Conservation (phyloP, 768 basidiomycete species). For the Peribolospora baueri region DNA sequence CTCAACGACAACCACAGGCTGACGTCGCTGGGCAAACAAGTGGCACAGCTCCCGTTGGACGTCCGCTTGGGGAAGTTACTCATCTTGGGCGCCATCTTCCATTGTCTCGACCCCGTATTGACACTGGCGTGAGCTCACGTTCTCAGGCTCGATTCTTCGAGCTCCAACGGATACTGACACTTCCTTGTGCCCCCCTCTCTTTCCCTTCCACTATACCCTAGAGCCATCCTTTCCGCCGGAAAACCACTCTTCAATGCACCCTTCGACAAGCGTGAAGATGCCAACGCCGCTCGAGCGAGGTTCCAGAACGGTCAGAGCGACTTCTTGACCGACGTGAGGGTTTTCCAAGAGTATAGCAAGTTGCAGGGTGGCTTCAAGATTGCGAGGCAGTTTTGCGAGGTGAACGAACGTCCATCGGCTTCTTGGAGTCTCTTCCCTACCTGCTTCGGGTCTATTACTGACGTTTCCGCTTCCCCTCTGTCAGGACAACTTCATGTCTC, state of each 20-base stretch:
- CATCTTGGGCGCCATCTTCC: slow-evolving; percentile 56
- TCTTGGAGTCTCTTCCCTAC: slow-evolving; percentile 19
- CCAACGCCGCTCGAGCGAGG: slow-evolving; percentile 37
- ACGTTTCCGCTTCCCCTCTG: neutral
- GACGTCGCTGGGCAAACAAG: slow-evolving; percentile 60
- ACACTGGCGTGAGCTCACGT: neutral
- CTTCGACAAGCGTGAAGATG: slow-evolving; percentile 60
- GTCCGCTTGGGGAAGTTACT: slow-evolving; percentile 77
- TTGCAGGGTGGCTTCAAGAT: too few species aligned
- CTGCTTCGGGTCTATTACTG: neutral
- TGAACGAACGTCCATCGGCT: slow-evolving; percentile 6
- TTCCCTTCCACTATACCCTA: too few species aligned
- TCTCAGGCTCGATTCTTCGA: neutral
- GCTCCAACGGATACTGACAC: slow-evolving; percentile 32
- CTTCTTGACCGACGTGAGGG: slow-evolving; percentile 53
- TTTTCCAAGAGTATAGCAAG: slow-evolving; percentile 34
- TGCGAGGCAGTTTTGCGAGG: too few species aligned
- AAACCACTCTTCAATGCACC: slow-evolving; percentile 68
- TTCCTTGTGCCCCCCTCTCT: slow-evolving; percentile 23
- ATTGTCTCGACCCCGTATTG: slow-evolving; percentile 40
- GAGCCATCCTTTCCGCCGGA: slow-evolving; percentile 44
- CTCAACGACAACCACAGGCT: slow-evolving; percentile 35
- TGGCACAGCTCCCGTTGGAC: slow-evolving; percentile 68
- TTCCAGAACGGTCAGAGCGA: slow-evolving; percentile 58
- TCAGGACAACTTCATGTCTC: slow-evolving; percentile 57